Conservation (phyloP, 306 rosid species). For the Cajanus cajan region DNA sequence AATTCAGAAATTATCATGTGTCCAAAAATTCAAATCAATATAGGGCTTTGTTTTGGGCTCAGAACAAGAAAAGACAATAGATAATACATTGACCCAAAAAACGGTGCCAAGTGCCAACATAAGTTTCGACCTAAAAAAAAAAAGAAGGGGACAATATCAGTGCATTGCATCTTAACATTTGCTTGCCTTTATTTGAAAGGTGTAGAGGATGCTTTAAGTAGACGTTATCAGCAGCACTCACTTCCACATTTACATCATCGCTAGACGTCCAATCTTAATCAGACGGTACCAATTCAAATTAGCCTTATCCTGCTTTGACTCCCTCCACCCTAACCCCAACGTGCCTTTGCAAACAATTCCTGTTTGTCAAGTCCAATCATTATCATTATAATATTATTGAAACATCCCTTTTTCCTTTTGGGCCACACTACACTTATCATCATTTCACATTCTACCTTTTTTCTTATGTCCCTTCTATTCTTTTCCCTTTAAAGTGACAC, state of each 20-base stretch:
- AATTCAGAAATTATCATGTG: not conserved
- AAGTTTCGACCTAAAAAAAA: conserved; percentile 7
- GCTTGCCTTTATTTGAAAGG: conserved; percentile 29
- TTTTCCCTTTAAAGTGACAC: not conserved
- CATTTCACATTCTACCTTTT: not conserved
- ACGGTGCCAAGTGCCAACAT: not conserved
- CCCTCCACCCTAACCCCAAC: conserved; percentile 2
- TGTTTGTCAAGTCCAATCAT: conserved; percentile 2
- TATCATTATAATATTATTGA: conserved; percentile 22
- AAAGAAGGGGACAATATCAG: not conserved
- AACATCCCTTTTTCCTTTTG: not conserved
- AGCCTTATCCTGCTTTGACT: conserved; percentile 8
- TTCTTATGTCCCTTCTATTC: conserved; percentile 1
- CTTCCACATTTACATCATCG: conserved; percentile 16
- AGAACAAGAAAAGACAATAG: not conserved
- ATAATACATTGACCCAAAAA: not conserved
- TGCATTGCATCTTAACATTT: conserved; percentile 29
- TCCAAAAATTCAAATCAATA: not conserved
- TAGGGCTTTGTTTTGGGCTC: not conserved
- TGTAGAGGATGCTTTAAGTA: not conserved
- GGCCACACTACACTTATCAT: conserved; percentile 9
- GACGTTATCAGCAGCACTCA: conserved; percentile 31
- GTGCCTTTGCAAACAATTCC: not conserved
- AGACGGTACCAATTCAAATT: not conserved
- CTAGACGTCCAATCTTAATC: not conserved